Percentiles rank a stretch among this genome's conserved stretches.
phyloP scores from a whole-genome alignment of 345 rosid genomes.

The Cardamine chenopodiifolia region DNA sequence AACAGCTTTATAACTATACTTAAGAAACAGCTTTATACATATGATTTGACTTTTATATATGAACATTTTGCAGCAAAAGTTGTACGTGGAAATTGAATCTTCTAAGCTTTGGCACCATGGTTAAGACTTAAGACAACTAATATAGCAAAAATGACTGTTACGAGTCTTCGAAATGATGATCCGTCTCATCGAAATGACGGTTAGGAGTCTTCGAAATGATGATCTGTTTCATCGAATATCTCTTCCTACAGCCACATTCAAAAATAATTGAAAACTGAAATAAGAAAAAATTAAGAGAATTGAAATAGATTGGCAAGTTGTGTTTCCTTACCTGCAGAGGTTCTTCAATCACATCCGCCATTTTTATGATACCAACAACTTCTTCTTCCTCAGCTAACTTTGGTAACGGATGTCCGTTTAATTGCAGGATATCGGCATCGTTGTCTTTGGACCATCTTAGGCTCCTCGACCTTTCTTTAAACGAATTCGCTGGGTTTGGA shows the following conservation, averaged over 20 bases:
- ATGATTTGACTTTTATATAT: neutral
- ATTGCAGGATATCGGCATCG: slow-evolving; percentile 60
- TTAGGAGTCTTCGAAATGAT: too few relatives aligned
- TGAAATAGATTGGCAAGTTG: neutral
- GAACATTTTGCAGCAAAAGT: neutral
- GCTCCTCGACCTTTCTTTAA: slow-evolving; percentile 53
- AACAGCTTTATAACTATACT: too few relatives aligned
- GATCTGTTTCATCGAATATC: too few relatives aligned
- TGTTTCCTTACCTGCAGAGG: slow-evolving; percentile 64
- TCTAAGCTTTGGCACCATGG: slow-evolving; percentile 2
- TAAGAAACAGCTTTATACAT: neutral
- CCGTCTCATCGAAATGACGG: too few relatives aligned
- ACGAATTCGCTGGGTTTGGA: slow-evolving; percentile 50
- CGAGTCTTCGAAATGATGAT: slow-evolving; percentile 68
- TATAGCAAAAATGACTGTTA: slow-evolving; percentile 27
- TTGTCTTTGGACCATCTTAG: slow-evolving; percentile 71
- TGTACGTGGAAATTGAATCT: neutral
- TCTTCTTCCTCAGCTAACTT: slow-evolving; percentile 73
- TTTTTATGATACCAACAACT: slow-evolving; percentile 80
- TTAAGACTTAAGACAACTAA: neutral
- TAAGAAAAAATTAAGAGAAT: neutral
- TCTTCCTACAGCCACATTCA: slow-evolving; percentile 61
- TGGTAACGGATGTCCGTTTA: slow-evolving; percentile 60
- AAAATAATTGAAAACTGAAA: neutral
- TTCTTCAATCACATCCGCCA: slow-evolving; percentile 98